These are phyloP conservation scores for Solanum hybrid DNA, from an alignment of 305 asterid species.

Conservation along the genomic window DNA sequence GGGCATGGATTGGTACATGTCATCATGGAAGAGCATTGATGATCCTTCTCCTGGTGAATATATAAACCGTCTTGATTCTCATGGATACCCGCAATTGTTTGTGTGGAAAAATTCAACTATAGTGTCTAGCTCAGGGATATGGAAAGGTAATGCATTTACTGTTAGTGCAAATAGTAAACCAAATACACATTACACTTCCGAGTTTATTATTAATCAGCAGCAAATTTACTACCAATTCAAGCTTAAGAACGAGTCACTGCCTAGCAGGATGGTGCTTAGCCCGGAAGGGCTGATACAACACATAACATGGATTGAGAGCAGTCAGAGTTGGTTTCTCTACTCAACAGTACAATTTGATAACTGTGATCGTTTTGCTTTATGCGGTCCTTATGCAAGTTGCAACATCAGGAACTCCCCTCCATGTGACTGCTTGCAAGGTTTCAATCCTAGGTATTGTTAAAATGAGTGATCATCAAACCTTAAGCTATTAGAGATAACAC, in stretches of 20 bases:
- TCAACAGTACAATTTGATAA: constrained; percentile 6
- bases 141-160: constrained; percentile 5
- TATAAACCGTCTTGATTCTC: not conserved
- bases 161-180: not conserved
- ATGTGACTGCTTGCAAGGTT: constrained; percentile 20
- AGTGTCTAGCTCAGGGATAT: constrained; percentile 3
- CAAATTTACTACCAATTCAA: not conserved
- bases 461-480: not conserved
- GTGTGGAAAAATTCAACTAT: not conserved
- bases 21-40: constrained; percentile 24
- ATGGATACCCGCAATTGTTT: not conserved
- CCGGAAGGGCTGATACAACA: constrained; percentile 5
- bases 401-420: constrained; percentile 13
- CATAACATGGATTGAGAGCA: constrained; percentile 13
- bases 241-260: not conserved
- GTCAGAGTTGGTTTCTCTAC: constrained; percentile 16
- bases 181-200: not conserved
- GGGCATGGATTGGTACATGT: constrained; percentile 6
- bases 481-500: not conserved
- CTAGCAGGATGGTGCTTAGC: constrained; percentile 1
- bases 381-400: constrained; percentile 28
- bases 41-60: constrained; percentile 34
- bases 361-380: constrained; percentile 18
- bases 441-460: constrained; percentile 10
- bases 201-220: not conserved